Evolutionary conservation across 2,329 filamentous ascomycete species (phyloP).

Genomic region (Hymenoscyphus repandus): DNA sequence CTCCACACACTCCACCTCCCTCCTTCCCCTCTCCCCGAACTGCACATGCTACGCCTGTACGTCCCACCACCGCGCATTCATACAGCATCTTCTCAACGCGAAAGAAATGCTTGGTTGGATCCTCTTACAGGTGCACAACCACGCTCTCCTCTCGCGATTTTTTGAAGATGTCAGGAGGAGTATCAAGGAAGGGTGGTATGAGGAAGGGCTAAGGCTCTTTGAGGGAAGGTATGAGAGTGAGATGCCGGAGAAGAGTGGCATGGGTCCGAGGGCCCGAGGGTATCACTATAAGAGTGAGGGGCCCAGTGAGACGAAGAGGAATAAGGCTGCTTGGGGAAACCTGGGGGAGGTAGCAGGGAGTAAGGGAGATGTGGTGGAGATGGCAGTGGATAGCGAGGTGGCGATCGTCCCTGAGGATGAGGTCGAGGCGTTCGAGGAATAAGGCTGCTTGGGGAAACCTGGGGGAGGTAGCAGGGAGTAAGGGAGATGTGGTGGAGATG

Average conservation of each 20-base stretch:
- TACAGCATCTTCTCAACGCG: slow-evolving; percentile 81
- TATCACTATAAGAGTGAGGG: slow-evolving; percentile 73
- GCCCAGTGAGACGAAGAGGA: slow-evolving; percentile 58
- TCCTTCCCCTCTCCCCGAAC: slow-evolving; percentile 53
- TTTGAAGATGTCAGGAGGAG: slow-evolving; percentile 64
- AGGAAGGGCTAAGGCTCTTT: slow-evolving; percentile 42
- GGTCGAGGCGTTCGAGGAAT: too few species aligned
- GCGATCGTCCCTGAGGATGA: slow-evolving; percentile 29
- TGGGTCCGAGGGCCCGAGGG: slow-evolving; percentile 73
- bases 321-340: slow-evolving; percentile 61
- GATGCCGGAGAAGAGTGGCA: slow-evolving; percentile 68
- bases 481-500: slow-evolving; percentile 28
- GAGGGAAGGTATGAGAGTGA: slow-evolving; percentile 57
- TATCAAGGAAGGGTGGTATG: slow-evolving; percentile 57
- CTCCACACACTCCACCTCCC: slow-evolving; percentile 51
- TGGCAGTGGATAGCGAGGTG: slow-evolving; percentile 44
- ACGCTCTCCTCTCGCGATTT: slow-evolving; percentile 66
- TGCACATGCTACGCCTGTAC: slow-evolving; percentile 83
- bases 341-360: slow-evolving; percentile 33
- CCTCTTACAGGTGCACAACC: slow-evolving; percentile 87
- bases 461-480: slow-evolving; percentile 13
- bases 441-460: slow-evolving; percentile 60
- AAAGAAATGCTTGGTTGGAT: slow-evolving; percentile 98
- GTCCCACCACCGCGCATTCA: slow-evolving; percentile 77
- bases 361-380: slow-evolving; percentile 22